These are phyloP conservation scores for Hypholoma fasciculare DNA, from an alignment of 768 basidiomycete genomes.

Conservation along the genomic window DNA sequence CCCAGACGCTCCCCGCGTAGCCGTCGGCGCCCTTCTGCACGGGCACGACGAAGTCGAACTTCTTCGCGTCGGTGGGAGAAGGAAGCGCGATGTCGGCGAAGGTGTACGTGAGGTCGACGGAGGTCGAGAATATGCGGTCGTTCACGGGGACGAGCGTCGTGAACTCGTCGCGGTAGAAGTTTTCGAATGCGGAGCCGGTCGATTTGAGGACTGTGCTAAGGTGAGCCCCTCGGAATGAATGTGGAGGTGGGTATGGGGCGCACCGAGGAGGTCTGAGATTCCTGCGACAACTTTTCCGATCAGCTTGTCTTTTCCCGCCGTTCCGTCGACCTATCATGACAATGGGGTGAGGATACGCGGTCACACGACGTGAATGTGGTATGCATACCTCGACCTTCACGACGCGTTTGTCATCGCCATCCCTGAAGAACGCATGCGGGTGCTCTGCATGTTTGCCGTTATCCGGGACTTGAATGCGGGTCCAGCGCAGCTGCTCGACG, in stretches of 20 bases:
- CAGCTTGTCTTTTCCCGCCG: constrained; percentile 60
- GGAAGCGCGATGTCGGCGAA: constrained; percentile 51
- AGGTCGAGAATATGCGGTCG: constrained; percentile 90
- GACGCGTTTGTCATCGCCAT: constrained; percentile 87
- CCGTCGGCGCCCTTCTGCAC: constrained; percentile 32
- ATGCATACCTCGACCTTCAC: constrained; percentile 55
- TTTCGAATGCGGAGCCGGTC: constrained; percentile 81
- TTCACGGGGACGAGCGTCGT: constrained; percentile 84
- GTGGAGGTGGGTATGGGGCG: constrained; percentile 16
- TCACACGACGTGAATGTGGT: constrained; percentile 1
- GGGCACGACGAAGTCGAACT: constrained; percentile 49
- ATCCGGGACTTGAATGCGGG: constrained; percentile 61
- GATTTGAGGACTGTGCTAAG: constrained; percentile 75
- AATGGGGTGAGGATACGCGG: not conserved
- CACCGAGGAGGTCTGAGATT: constrained; percentile 79
- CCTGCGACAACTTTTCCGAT: constrained; percentile 67
- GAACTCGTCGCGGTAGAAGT: constrained; percentile 82
- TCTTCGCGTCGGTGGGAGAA: constrained; percentile 49
- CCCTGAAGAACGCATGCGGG: constrained; percentile 79
- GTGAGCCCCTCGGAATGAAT: not conserved
- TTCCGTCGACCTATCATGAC: constrained; percentile 57
- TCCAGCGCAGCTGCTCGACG: constrained; percentile 83
- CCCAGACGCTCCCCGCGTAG: constrained; percentile 54
- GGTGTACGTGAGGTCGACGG: constrained; percentile 74
- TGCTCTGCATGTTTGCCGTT: constrained; percentile 46